Evolutionary conservation across 371 early-diverging fungal genomes (phyloP).

Genomic region (Mucor velutinosus): DNA sequence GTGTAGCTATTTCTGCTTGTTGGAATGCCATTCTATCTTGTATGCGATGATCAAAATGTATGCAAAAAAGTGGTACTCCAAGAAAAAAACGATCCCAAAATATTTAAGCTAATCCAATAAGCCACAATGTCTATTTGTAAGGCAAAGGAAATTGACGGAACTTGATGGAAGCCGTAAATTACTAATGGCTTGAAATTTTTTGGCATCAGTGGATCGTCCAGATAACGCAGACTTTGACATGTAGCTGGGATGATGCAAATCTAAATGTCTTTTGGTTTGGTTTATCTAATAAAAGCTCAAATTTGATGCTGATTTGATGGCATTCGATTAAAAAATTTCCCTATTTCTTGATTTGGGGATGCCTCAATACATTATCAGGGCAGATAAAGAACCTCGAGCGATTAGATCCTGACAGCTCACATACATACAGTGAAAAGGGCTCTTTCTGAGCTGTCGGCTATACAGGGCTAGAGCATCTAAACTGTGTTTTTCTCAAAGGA

Average conservation of each 20-base stretch:
- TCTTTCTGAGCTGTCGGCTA: no score
- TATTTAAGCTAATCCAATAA: conserved; percentile 2
- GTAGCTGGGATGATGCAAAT: no score
- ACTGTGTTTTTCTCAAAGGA: no score
- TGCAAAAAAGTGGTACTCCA: background rate
- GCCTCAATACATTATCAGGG: no score
- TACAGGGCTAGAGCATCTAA: no score
- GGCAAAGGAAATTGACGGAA: conserved; percentile 10
- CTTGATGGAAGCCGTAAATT: background rate
- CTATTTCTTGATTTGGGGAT: no score
- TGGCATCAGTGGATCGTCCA: background rate
- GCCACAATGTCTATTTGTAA: conserved; percentile 13
- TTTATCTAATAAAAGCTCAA: background rate
- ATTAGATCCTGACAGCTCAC: no score
- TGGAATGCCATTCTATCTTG: conserved; percentile 14
- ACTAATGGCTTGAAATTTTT: background rate
- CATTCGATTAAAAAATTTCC: no score
- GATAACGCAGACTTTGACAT: background rate
- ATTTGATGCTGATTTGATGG: no score
- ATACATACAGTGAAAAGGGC: no score
- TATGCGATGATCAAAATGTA: background rate
- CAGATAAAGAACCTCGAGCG: no score
- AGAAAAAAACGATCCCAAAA: background rate
- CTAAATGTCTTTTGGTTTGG: background rate
- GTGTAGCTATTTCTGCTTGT: conserved; percentile 19